Conservation (phyloP, 2,329 filamentous ascomycete species). For the Neonectria magnoliae region DNA sequence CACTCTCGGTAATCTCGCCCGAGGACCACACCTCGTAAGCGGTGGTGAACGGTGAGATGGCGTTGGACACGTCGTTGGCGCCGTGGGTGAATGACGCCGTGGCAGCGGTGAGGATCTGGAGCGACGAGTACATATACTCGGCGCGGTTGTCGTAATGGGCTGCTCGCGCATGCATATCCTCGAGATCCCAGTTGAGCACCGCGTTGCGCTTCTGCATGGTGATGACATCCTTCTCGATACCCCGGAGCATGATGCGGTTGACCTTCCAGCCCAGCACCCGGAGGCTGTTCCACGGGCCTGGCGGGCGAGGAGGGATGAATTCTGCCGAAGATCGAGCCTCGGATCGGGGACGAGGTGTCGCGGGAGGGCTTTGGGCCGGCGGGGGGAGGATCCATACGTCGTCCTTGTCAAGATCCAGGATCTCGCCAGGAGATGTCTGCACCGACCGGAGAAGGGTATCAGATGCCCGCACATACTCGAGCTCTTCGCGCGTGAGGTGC, state of each 20-base stretch:
- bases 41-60: conserved; percentile 61
- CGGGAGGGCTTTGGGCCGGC: conserved; percentile 39
- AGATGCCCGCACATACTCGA: conserved; percentile 50
- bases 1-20: conserved; percentile 50
- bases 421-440: conserved; percentile 40
- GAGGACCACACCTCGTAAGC: conserved; percentile 61
- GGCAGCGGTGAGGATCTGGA: conserved; percentile 61
- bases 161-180: conserved; percentile 60
- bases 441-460: conserved; percentile 49
- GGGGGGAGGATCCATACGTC: conserved; percentile 47
- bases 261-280: conserved; percentile 53
- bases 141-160: conserved; percentile 63
- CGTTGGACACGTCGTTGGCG: conserved; percentile 65
- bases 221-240: conserved; percentile 60
- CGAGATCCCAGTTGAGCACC: conserved; percentile 58
- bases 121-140: conserved; percentile 60
- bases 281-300: conserved; percentile 53
- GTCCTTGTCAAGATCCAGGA: conserved; percentile 43
- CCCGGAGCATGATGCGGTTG: conserved; percentile 56
- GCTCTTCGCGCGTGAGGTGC: conserved; percentile 58
- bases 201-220: conserved; percentile 57
- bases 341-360: conserved; percentile 18
- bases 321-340: conserved; percentile 28
- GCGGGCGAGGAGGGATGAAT: conserved; percentile 46
- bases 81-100: conserved; percentile 67